phyloP scores from a whole-genome alignment of 2,329 filamentous ascomycete genomes.

The Ceratocystis cubensis region DNA sequence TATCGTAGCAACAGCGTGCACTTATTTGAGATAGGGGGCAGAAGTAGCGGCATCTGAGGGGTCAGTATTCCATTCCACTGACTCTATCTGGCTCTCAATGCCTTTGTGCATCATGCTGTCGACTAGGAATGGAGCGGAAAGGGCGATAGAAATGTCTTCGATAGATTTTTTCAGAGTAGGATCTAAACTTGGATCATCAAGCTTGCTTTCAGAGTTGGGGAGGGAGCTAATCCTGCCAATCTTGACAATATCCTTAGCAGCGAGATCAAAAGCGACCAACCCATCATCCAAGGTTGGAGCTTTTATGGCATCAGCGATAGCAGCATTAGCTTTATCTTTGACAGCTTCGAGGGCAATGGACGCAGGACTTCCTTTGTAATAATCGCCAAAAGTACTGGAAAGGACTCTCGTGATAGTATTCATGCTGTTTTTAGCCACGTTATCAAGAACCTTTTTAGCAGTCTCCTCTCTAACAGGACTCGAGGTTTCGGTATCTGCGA shows the following conservation, averaged over 20 bases:
- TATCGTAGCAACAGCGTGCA: too few species aligned
- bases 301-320: not conserved
- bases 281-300: not conserved
- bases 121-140: too few species aligned
- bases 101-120: too few species aligned
- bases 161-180: too few species aligned
- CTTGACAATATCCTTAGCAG: not conserved
- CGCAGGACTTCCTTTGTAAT: not conserved
- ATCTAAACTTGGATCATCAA: not conserved
- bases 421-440: not conserved
- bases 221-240: not conserved
- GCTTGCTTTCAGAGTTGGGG: not conserved
- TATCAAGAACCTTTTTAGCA: too few species aligned
- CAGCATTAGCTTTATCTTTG: not conserved
- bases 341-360: not conserved
- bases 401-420: not conserved
- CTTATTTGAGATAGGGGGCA: too few species aligned
- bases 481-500: too few species aligned
- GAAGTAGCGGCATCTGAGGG: too few species aligned
- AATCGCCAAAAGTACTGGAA: not conserved
- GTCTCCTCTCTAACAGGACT: too few species aligned
- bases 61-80: too few species aligned
- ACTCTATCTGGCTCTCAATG: too few species aligned
- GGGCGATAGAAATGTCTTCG: not conserved
- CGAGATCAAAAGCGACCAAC: not conserved